Evolutionary conservation across 805 yeast species (phyloP).

Genomic region (Lachancea kluyveri): DNA sequence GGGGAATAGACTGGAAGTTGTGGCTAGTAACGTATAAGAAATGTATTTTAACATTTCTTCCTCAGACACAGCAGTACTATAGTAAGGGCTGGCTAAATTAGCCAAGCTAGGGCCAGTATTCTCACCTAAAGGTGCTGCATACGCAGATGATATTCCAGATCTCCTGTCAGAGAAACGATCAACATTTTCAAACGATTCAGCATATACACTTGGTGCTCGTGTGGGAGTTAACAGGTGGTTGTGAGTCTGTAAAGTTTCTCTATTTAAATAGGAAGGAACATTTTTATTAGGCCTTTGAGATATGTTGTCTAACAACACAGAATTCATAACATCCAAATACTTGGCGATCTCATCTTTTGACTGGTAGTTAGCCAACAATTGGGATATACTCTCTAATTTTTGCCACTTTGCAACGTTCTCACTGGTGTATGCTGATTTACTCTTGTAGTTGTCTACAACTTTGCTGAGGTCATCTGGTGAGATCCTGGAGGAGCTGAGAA

Average conservation of each 20-base stretch:
- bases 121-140: conserved; percentile 3
- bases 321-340: conserved; percentile 17
- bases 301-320: conserved; percentile 11
- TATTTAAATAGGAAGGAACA: conserved; percentile 5
- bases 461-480: conserved; percentile 17
- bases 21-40: conserved; percentile 53
- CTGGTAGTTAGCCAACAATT: conserved; percentile 13
- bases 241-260: conserved; percentile 10
- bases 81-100: conserved; percentile 25
- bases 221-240: conserved; percentile 15
- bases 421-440: conserved; percentile 10
- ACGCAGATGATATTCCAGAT: conserved; percentile 28
- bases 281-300: conserved; percentile 3
- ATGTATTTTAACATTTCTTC: conserved; percentile 40
- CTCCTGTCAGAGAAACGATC: conserved; percentile 35
- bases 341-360: conserved; percentile 15
- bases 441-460: conserved; percentile 15
- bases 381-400: conserved; percentile 14
- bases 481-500: conserved; percentile 14
- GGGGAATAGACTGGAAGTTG: conserved; percentile 52
- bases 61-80: conserved; percentile 33
- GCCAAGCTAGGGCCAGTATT: conserved; percentile 15
- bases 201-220: conserved; percentile 23
- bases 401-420: conserved; percentile 19
- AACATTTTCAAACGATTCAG: conserved; percentile 35